phyloP scores from a whole-genome alignment of 306 rosid genomes.

The Rubus parviflorus region DNA sequence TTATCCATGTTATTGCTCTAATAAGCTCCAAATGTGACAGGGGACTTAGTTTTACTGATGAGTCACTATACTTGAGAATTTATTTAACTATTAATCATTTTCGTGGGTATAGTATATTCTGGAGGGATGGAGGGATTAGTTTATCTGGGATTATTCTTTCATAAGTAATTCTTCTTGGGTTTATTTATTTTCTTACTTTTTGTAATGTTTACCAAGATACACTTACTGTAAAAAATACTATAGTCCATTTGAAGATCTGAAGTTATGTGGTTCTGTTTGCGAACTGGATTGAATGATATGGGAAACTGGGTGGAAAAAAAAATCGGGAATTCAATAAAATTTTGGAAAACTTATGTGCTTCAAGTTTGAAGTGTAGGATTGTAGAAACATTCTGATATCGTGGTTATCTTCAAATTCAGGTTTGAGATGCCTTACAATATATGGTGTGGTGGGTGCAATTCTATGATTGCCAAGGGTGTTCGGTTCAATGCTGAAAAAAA shows the following conservation, averaged over 20 bases:
- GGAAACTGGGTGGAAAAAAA: neutral
- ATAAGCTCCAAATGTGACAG: neutral
- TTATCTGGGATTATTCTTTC: neutral
- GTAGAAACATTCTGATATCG: neutral
- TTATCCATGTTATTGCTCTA: neutral
- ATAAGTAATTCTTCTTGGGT: neutral
- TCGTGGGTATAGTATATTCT: neutral
- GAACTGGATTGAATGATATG: neutral
- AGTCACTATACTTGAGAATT: neutral
- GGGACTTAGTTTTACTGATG: neutral
- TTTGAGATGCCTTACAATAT: conserved; percentile 94
- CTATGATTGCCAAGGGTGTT: conserved; percentile 98
- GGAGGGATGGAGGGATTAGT: neutral
- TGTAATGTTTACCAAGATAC: neutral
- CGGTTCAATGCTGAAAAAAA: conserved; percentile 95
- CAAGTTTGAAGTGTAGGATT: neutral
- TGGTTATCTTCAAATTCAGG: conserved; percentile 39
- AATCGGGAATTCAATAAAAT: neutral
- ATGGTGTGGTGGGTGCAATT: conserved; percentile 98
- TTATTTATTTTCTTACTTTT: neutral
- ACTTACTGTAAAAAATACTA: neutral
- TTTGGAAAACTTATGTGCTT: neutral
- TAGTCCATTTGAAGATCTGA: neutral
- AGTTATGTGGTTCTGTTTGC: neutral
- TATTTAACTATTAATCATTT: neutral